Evolutionary conservation across 257 asterid genomes (phyloP), one percentile per base, ranked within the genome.

Genomic region (Ajuga chamaepitys): DNA sequence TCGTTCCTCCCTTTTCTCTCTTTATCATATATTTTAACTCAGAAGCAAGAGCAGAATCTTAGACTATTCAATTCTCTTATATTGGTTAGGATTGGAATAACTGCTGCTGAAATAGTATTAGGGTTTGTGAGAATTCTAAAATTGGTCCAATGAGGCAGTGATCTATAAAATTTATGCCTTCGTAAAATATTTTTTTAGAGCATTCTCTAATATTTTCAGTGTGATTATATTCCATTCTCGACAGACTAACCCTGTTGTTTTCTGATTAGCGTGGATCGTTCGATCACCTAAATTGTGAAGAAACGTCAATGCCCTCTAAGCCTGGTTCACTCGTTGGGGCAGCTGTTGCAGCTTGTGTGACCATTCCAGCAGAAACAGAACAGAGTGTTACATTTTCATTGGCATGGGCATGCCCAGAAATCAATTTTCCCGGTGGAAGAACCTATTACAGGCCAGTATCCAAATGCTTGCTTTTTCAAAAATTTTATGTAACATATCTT

Each of bases 391-490:
- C 95, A 53, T 94, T 94, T 74, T 82, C 96, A 7, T 64, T 94
- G 78, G 86, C 92, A 58, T 94, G 97, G 97, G 91, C 88, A 62
- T 90, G 99, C 75, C 89, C 97, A 9, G 97, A 94, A 81, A 75
- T 94, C 50, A 82, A 62, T 72, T 94, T 90, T 72, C 62, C 58
- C 18, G 70, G 85, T 60, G 99, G 99, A 70, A 90, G 88, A 86
- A 94, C 95, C 70, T 94, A 94, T 79, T 86, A 80, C 84, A 88
- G 99, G 97, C 68, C 55, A 71, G 86, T 68, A 48, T 62, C 38
- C 53, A 37, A 70, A 51, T 58, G 47, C 66, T 56, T 50, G 41
- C 73, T 34, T 70, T 30, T 70, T 38, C 18, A 26, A 50, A 7
- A 50, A 14, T n/a, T 10, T 38, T 38, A 12, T 58, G n/a, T 60